A percentile compares a stretch with the other conserved stretches of the same genome.
phyloP scores from a whole-genome alignment of 2,329 filamentous ascomycete genomes.

The Diplodia sapinea region DNA sequence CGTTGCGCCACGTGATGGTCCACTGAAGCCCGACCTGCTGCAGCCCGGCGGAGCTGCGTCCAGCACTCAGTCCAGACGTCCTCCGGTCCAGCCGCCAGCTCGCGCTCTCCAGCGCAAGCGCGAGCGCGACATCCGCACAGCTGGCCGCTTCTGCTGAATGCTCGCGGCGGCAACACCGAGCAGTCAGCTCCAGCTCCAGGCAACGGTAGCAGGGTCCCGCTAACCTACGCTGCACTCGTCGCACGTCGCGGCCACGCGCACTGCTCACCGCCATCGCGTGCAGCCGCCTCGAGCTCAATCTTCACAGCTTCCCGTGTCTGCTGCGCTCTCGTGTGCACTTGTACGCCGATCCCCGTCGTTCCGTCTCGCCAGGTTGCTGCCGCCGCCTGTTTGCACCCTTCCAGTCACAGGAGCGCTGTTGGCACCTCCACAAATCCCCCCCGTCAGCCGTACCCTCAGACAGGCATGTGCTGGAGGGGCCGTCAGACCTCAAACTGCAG shows the following conservation, averaged over 20 bases:
- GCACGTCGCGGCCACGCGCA: not conserved
- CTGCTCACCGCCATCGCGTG: slow-evolving; percentile 18
- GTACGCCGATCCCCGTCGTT: slow-evolving; percentile 3
- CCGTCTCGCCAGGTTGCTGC: not conserved
- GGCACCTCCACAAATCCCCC: not conserved
- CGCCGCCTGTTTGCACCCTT: not conserved
- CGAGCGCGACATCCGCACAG: not conserved
- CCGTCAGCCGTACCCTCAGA: slow-evolving; percentile 2
- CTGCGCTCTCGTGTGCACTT: not conserved
- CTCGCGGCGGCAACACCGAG: slow-evolving; percentile 4
- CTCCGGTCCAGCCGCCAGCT: not conserved
- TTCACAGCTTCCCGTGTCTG: not conserved
- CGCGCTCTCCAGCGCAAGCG: too few relatives aligned
- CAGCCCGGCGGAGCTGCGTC: not conserved
- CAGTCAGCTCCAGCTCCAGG: slow-evolving; percentile 4
- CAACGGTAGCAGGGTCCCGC: not conserved
- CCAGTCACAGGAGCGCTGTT: not conserved
- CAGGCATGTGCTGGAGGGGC: slow-evolving; percentile 12
- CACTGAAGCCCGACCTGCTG: not conserved
- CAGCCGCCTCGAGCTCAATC: not conserved
- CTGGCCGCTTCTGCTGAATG: slow-evolving; percentile 5
- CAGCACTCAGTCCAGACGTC: not conserved
- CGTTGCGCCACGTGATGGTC: slow-evolving; percentile 12
- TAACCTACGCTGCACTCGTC: too few relatives aligned
- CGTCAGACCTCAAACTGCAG: not conserved